Base-by-base conservation (phyloP, 2,329 filamentous ascomycete genomes). In the Chaetoscypha palmicola region DNA sequence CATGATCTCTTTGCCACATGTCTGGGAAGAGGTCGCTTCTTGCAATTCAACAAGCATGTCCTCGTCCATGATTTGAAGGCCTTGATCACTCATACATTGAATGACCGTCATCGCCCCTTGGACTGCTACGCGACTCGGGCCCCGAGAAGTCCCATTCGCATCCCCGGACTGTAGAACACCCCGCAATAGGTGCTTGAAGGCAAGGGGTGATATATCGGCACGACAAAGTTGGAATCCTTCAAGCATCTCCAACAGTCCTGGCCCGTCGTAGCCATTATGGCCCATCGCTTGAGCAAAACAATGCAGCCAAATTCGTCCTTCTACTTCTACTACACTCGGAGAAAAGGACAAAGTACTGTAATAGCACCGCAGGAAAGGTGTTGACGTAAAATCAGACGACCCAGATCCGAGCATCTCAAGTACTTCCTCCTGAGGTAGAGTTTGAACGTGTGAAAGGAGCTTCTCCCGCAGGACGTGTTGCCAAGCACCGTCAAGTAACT, bases 281-380 rank as follows among this genome's bases (percentile, higher is more conserved):
- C 64, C 58, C 38, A 66, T 45, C 22, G 58, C 53, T 32, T 66
- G 55, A 2, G 64, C 69, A 37, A 62, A 61, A 22, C 61, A 62
- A 16, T 60, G 49, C 11, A 72, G 52, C 52, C 62, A 62, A 19
- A 71, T 45, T 36, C 51, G 57, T 24, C 58, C 53, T 23, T 62
- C 46, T 30, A 62, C 64, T 32, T 62, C 56, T 21, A 58, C 52
- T 28, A 57, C 41, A 14, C 52, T 48, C 21, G 63, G 59, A 14
- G 59, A 58, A 3, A 49, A 33, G 5, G 62, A 52, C 16, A 65
- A 50, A 2, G 54, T 49, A 20, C 58, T 47, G 43, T 70, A 61
- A 38, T 70, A 68, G 24, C 62, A 62, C 21, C 53, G 57, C 22
- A 73, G 50, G 45, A 71, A 72, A 4, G 63, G 43, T 1, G 68